Evolutionary conservation across 305 asterid species (phyloP), one percentile per base, ranked within the genome.

Genomic region (Fraxinus xanthoxyloides): DNA sequence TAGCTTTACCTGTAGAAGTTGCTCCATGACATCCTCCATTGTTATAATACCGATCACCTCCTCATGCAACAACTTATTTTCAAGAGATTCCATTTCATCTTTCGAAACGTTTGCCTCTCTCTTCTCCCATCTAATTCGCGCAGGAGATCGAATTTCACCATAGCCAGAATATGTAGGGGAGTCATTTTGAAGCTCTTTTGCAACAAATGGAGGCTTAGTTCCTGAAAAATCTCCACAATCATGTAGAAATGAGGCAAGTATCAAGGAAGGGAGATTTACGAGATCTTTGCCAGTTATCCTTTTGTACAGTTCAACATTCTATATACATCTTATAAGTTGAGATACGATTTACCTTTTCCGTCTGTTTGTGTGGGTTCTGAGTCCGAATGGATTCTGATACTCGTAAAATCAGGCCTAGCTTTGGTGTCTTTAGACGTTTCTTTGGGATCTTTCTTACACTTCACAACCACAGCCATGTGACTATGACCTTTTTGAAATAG

Each of bases 381-480:
- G 79, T 75, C 80, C 3, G 90, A 75, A 48, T 81, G 75, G 6
- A 86, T 75, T 24, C 76, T 80, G 75, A 84, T 79, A 75, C 80
- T 84, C 28, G 80, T 30, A 34, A 82, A 81, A 26, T 81, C 79
- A 48, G 46, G 75, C 72, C 67, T 81, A 59, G 88, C 78, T 30
- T 46, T 46, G 38, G 79, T 70, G 72, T 32, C 63, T 31, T 82
- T 77, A 32, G 80, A 70, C 21, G 78, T 54, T 51, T 84, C 84
- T 59, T 75, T 65, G 15, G 80, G 56, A 48, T 51, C 78, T 4
- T 75, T 51, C 65, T 81, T 79, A 15, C 76, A 77, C 85, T 82
- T 89, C 19, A 93, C 90, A 6, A 93, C 94, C 28, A 87, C 93
- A 9, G 97, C 94, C 97, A 93, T 92, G 79, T 93, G 97, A 82